Conservation (phyloP, 179 eudicot species). For the Corrigiola litoralis region DNA sequence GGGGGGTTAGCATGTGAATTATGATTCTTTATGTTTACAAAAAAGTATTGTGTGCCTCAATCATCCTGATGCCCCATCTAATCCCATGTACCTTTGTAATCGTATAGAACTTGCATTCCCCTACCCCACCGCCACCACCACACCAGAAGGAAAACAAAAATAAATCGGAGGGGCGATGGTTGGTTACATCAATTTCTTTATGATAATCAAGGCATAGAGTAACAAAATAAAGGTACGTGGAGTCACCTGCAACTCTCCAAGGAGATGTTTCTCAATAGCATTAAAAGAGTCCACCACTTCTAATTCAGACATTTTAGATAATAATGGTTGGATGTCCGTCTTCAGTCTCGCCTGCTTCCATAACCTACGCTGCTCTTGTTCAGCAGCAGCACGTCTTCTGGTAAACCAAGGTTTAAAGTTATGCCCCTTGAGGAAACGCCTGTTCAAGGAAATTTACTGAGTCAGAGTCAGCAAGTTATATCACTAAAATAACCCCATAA, state of each 20-base stretch:
- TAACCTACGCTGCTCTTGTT: conserved; percentile 71
- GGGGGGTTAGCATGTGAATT: too few species aligned
- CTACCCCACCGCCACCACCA: too few species aligned
- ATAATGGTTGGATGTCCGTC: conserved; percentile 56
- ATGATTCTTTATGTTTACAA: too few species aligned
- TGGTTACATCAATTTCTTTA: too few species aligned
- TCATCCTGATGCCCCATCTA: too few species aligned
- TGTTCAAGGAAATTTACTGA: conserved; percentile 16
- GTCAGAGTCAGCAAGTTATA: background rate
- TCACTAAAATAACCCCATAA: background rate
- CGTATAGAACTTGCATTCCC: too few species aligned
- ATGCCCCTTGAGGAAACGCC: conserved; percentile 80
- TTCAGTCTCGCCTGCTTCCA: conserved; percentile 90
- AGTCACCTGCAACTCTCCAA: conserved; percentile 67
- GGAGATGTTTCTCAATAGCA: conserved; percentile 80
- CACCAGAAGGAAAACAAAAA: too few species aligned
- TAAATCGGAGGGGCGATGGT: too few species aligned
- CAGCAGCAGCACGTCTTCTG: conserved; percentile 78
- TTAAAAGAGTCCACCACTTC: conserved; percentile 85
- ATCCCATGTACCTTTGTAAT: too few species aligned
- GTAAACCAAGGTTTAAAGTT: conserved; percentile 90
- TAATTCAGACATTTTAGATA: conserved; percentile 70
- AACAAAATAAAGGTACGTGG: background rate
- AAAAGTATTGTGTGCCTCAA: too few species aligned
- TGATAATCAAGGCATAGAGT: too few species aligned